Percentiles rank a stretch among this genome's conserved stretches.
These are phyloP conservation scores for Globisporangium uncinulatum DNA, from an alignment of 352 stramenopile genomes.

Conservation along the genomic window DNA sequence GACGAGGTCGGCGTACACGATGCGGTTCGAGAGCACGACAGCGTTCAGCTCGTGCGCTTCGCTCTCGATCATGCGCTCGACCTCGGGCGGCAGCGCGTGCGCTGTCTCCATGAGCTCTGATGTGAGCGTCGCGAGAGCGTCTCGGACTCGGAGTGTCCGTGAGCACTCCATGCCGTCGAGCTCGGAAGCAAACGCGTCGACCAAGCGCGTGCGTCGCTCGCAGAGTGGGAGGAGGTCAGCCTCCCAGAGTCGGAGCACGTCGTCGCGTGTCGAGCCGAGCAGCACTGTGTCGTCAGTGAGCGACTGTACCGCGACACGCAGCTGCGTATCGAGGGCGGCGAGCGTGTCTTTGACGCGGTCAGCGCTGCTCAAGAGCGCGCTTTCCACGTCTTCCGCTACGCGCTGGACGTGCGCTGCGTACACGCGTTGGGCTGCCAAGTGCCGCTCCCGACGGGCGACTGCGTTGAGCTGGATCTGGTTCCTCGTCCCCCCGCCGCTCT, in stretches of 20 bases:
- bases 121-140: conserved; percentile 38
- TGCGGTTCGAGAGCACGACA: conserved; percentile 78
- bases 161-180: conserved; percentile 52
- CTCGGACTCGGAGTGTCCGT: conserved; percentile 35
- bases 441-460: conserved; percentile 40
- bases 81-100: conserved; percentile 52
- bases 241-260: conserved; percentile 36
- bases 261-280: conserved; percentile 27
- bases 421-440: conserved; percentile 41
- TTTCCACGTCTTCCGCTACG: conserved; percentile 62
- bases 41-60: conserved; percentile 77
- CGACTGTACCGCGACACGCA: conserved; percentile 14
- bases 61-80: conserved; percentile 67
- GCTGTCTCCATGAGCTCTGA: conserved; percentile 57
- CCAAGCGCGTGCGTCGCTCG: conserved; percentile 29
- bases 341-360: conserved; percentile 61
- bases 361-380: conserved; percentile 38
- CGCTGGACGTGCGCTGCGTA: conserved; percentile 48
- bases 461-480: conserved; percentile 54
- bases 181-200: conserved; percentile 33
- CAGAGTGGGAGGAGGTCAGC: conserved; percentile 32
- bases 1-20: conserved; percentile 66
- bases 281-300: conserved; percentile 33
- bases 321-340: conserved; percentile 22
- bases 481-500: conserved; percentile 1